Evolutionary conservation across 208 protist species (phyloP).

Genomic region (Trypanosoma rangeli): DNA sequence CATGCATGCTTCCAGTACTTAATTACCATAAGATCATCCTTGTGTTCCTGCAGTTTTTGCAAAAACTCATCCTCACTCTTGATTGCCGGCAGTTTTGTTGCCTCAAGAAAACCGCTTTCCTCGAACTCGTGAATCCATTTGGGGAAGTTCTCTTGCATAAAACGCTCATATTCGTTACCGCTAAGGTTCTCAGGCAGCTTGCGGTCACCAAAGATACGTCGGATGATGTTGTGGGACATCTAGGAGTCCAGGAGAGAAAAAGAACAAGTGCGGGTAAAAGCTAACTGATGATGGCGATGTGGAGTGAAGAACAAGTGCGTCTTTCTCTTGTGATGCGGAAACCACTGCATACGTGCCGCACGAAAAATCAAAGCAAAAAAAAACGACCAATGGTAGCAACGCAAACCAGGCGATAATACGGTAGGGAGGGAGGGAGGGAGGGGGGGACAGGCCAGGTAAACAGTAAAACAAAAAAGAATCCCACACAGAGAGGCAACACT

Average conservation of each 20-base stretch:
- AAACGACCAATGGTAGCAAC: not conserved
- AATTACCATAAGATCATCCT: constrained; percentile 88
- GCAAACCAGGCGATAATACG: not conserved
- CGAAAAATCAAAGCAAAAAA: not conserved
- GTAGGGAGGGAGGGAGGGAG: not conserved
- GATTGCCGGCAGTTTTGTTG: constrained; percentile 84
- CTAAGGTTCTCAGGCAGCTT: constrained; percentile 69
- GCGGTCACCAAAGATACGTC: constrained; percentile 86
- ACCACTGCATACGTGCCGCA: not conserved
- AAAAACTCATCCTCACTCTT: constrained; percentile 85
- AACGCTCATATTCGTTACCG: constrained; percentile 82
- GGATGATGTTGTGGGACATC: constrained; percentile 84
- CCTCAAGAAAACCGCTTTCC: constrained; percentile 82
- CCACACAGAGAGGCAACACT: not conserved
- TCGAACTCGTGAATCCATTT: constrained; percentile 91
- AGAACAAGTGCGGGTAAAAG: not conserved
- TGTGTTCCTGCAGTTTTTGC: constrained; percentile 84
- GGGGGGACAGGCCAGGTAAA: not conserved
- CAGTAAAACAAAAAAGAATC: not conserved
- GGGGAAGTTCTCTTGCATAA: constrained; percentile 82
- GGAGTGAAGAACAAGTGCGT: not conserved
- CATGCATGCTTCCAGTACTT: constrained; percentile 94
- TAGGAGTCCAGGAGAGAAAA: not conserved
- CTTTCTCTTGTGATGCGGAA: not conserved
- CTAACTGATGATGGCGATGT: not conserved